Evolutionary conservation across 2,329 filamentous ascomycete genomes (phyloP), one percentile per base, ranked within the genome.

Genomic region (Magnaporthiopsis incrustans): DNA sequence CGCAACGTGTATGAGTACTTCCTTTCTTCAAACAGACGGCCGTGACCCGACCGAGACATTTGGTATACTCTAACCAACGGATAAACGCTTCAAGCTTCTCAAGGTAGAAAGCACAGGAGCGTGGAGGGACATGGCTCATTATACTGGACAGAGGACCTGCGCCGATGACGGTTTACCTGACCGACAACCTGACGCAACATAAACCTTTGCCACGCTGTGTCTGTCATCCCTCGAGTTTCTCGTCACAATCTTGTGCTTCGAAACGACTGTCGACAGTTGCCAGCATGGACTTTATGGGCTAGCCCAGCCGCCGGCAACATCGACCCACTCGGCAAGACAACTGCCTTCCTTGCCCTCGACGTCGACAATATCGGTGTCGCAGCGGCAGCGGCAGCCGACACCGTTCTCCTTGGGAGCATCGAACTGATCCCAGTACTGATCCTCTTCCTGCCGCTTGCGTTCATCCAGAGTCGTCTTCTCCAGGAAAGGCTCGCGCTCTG

Each of bases 321-420:
- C 92, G 18, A 99, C 95, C 95, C 95, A 99, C 77, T 99, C 92
- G 12, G 91, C 85, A 64, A 97, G 81, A 78, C 95, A 99, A 69
- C 92, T 97, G 67, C 95, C 95, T 74, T 96, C 91, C 77, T 98
- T 99, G 76, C 92, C 93, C 79, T 99, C 95, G 32, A 99, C 93
- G 73, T 99, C 95, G 63, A 94, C 91, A 73, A 98, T 96, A 74
- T 99, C 95, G 4, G 92, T 97, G 73, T 99, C 95, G 76, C 95
- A 99, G 74, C 90, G 89, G 81, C 95, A 99, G 71, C 95, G 88
- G 79, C 95, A 99, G 53, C 95, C 95, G 11, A 99, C 93, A 53
- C 95, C 95, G 71, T 98, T 98, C 78, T 97, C 93, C 79, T 95
- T 93, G 69, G 89, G 89, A 8, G 88, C 79, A 73, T 99, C 95